These are phyloP conservation scores for Coleophoma crateriformis DNA, from an alignment of 2,329 filamentous ascomycete species.

Conservation along the genomic window DNA sequence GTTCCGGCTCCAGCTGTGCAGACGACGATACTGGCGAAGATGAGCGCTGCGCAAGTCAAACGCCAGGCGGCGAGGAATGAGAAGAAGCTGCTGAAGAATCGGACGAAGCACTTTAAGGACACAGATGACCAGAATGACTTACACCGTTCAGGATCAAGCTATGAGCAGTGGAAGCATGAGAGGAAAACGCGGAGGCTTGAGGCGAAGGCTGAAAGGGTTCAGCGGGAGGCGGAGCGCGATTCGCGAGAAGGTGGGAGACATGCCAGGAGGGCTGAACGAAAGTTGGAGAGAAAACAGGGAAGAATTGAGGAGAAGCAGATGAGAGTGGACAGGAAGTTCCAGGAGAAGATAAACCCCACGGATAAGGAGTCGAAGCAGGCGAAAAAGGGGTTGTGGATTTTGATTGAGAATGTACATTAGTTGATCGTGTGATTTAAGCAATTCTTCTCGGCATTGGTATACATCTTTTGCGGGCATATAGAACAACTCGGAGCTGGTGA, in stretches of 20 bases:
- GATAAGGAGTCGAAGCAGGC: slow-evolving; percentile 7
- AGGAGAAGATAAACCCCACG: not conserved
- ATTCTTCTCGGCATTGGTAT: too few species aligned
- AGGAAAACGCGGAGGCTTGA: not conserved
- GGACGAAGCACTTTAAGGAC: slow-evolving; percentile 1
- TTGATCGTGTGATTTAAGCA: too few species aligned
- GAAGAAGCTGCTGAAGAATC: slow-evolving; percentile 20
- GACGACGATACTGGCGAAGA: slow-evolving; percentile 14
- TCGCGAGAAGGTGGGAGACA: not conserved
- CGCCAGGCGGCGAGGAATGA: slow-evolving; percentile 12
- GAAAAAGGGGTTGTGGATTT: slow-evolving; percentile 8
- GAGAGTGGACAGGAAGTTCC: slow-evolving; percentile 10
- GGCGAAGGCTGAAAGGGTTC: not conserved
- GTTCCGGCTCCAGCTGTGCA: slow-evolving; percentile 7
- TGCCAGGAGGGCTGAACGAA: not conserved
- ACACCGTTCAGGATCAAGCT: not conserved
- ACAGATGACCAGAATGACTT: not conserved
- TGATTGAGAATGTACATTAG: slow-evolving; percentile 6
- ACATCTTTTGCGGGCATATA: too few species aligned
- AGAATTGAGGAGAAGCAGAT: slow-evolving; percentile 15
- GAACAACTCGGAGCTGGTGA: too few species aligned
- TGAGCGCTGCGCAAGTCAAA: slow-evolving; percentile 22
- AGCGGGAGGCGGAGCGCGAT: not conserved
- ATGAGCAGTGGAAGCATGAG: not conserved
- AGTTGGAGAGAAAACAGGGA: not conserved